These are phyloP conservation scores for Peniophora sp. DNA, from an alignment of 1,284 basidiomycete genomes.

Conservation along the genomic window DNA sequence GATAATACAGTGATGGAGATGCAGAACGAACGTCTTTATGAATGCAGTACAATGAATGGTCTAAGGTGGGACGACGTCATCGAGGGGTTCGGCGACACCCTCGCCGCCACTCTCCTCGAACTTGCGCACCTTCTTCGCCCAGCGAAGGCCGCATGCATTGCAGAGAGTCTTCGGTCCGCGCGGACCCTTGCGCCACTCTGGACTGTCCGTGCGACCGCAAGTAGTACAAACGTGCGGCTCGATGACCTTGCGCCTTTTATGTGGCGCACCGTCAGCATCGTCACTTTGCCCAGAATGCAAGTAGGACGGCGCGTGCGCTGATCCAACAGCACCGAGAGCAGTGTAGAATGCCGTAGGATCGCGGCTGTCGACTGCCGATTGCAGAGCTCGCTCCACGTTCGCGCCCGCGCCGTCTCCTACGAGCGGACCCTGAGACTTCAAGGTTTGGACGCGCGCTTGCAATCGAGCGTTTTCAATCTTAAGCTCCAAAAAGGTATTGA, in stretches of 20 bases:
- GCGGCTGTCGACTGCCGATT: conserved; percentile 3
- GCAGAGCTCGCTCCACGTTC: conserved; percentile 7
- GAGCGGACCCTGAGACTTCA: conserved; percentile 22
- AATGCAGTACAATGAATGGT: background rate
- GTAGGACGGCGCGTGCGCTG: conserved; percentile 3
- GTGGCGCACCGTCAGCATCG: background rate
- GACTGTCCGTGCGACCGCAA: conserved; percentile 75
- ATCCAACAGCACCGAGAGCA: background rate
- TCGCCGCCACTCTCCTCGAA: conserved; percentile 20
- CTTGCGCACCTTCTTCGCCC: conserved; percentile 64
- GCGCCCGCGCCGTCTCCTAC: background rate
- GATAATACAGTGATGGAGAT: too few relatives aligned
- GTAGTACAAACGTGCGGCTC: conserved; percentile 70
- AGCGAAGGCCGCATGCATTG: conserved; percentile 80
- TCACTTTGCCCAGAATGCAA: conserved; percentile 2
- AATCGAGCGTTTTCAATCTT: conserved; percentile 72
- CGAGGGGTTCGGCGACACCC: conserved; percentile 7
- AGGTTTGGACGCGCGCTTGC: conserved; percentile 41
- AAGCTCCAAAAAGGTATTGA: conserved; percentile 71
- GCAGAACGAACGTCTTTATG: too few relatives aligned
- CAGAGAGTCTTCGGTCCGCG: conserved; percentile 81
- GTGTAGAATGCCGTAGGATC: background rate
- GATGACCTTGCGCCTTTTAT: conserved; percentile 28
- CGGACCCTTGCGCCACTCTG: conserved; percentile 82
- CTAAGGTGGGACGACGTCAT: conserved; percentile 9